Conservation (phyloP, 1,284 basidiomycete species). For the Ceratobasidium papillatum region DNA sequence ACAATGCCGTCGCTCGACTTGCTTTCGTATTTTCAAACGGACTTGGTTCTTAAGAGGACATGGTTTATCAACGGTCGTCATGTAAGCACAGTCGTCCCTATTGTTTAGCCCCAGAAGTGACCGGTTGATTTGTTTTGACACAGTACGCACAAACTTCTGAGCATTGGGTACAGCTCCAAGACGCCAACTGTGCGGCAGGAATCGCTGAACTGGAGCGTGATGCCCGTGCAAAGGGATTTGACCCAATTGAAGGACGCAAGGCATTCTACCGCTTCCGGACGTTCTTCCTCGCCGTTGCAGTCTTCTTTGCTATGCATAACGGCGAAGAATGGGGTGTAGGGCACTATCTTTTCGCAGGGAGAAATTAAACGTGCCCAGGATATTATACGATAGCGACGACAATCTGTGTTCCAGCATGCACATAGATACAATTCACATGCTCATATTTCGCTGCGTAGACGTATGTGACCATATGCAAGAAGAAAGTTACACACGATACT, state of each 20-base stretch:
- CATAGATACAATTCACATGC: too few species aligned
- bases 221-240: slow-evolving; percentile 59
- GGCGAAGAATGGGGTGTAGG: slow-evolving; percentile 73
- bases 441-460: too few species aligned
- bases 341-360: slow-evolving; percentile 62
- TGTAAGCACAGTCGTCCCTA: slow-evolving; percentile 29
- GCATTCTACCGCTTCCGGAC: slow-evolving; percentile 74
- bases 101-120: not conserved
- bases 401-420: too few species aligned
- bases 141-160: slow-evolving; percentile 76
- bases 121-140: not conserved
- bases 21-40: slow-evolving; percentile 74
- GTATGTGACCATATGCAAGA: too few species aligned
- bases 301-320: slow-evolving; percentile 72
- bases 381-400: too few species aligned
- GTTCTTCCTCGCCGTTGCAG: slow-evolving; percentile 79
- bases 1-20: slow-evolving; percentile 76
- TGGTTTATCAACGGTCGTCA: slow-evolving; percentile 70
- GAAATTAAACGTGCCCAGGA: slow-evolving; percentile 42
- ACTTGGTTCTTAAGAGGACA: slow-evolving; percentile 66
- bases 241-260: slow-evolving; percentile 64
- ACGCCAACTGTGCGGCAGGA: slow-evolving; percentile 53
- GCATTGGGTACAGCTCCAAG: slow-evolving; percentile 73
- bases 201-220: slow-evolving; percentile 63
- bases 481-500: too few species aligned